A percentile compares a stretch with the other conserved stretches of the same genome.
These are phyloP conservation scores for Lichtheimia corymbifera DNA, from an alignment of 371 early-diverging fungal species.

Conservation along the genomic window DNA sequence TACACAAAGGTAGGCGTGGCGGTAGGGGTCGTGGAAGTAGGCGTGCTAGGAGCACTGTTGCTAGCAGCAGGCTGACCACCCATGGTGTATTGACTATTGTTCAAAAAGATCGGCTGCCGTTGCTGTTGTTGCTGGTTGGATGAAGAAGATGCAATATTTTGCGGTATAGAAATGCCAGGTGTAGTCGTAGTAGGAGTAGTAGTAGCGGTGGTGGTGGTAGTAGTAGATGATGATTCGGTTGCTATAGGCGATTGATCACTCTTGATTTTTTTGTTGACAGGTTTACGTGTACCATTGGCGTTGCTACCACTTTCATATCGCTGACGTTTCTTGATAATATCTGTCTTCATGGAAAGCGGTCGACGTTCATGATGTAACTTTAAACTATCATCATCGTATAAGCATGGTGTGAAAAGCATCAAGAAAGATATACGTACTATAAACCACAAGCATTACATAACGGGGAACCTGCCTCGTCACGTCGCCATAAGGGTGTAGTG, in stretches of 20 bases:
- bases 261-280: conserved; percentile 16
- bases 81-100: conserved; percentile 9
- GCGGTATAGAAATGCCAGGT: not conserved
- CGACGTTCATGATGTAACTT: conserved; percentile 84
- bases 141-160: not conserved
- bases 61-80: not conserved
- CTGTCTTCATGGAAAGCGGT: conserved; percentile 73
- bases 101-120: conserved; percentile 3
- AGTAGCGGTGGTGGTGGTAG: not conserved
- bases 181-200: conserved; percentile 9
- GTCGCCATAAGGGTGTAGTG: conserved; percentile 94
- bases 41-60: not conserved
- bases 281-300: conserved; percentile 11
- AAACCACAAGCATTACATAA: conserved; percentile 97
- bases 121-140: conserved; percentile 3
- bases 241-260: conserved; percentile 15
- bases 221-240: conserved; percentile 10
- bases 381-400: conserved; percentile 27
- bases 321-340: conserved; percentile 79
- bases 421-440: conserved; percentile 57
- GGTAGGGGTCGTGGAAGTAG: not conserved
- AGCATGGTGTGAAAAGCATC: not conserved
- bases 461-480: conserved; percentile 79
- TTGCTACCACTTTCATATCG: conserved; percentile 57
- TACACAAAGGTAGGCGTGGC: conserved; percentile 11